Conservation (phyloP, 2,329 filamentous ascomycete species). For the Aspergillus pseudoglaucus region DNA sequence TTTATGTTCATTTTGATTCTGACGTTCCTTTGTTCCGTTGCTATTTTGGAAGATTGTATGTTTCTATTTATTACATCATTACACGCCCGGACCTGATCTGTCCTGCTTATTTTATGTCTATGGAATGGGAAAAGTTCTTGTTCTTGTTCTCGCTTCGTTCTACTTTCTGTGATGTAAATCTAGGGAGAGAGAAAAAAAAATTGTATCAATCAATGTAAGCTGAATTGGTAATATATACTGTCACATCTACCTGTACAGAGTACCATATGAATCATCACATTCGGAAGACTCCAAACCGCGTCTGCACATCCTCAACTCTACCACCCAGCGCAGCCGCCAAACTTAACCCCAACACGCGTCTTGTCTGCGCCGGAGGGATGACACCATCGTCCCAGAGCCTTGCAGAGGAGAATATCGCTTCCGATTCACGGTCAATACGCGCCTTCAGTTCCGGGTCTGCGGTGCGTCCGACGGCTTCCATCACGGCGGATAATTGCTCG, state of each 20-base stretch:
- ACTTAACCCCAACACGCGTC: constrained; percentile 65
- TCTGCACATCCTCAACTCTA: constrained; percentile 54
- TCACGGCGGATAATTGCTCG: constrained; percentile 84
- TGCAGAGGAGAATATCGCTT: constrained; percentile 81
- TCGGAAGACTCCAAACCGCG: constrained; percentile 73
- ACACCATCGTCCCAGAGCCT: constrained; percentile 86
- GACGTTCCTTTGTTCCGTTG: constrained; percentile 5
- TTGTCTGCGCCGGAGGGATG: constrained; percentile 70
- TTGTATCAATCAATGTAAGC: too few species aligned
- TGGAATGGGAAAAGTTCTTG: background rate
- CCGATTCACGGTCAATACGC: constrained; percentile 83
- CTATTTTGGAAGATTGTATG: constrained; percentile 1
- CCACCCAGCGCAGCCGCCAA: constrained; percentile 65
- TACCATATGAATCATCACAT: constrained; percentile 51
- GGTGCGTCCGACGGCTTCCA: constrained; percentile 85
- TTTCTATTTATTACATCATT: background rate
- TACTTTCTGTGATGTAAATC: background rate
- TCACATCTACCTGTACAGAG: background rate
- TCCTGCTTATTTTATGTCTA: background rate
- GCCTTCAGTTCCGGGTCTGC: constrained; percentile 73
- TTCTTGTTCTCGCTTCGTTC: background rate
- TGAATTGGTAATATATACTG: too few species aligned
- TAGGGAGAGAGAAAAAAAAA: too few species aligned
- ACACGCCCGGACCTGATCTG: background rate
- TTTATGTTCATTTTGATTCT: constrained; percentile 22